Percentiles rank a stretch among this genome's conserved stretches.
Evolutionary conservation across 1,139 yeast species (phyloP).

Genomic region (Arxiozyma bovina): DNA sequence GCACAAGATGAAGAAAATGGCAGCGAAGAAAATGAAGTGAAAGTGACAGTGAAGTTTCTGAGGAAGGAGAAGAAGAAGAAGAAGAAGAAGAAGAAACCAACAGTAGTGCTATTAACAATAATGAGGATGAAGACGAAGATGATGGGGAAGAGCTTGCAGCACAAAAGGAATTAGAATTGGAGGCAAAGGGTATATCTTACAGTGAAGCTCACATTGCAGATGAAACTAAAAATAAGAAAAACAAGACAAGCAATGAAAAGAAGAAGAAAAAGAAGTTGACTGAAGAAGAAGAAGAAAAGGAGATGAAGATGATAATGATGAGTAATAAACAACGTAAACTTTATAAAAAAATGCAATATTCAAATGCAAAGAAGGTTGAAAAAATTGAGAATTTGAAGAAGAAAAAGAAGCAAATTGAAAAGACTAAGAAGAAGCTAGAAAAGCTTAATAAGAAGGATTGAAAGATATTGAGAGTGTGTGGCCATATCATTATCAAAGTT

Average conservation of each 20-base stretch:
- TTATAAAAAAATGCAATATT: constrained; percentile 92
- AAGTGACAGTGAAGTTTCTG: constrained; percentile 39
- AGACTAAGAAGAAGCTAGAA: constrained; percentile 51
- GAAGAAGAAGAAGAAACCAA: constrained; percentile 39
- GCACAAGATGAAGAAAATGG: constrained; percentile 48
- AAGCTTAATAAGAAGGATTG: constrained; percentile 29
- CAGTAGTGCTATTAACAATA: constrained; percentile 37
- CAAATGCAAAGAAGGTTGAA: constrained; percentile 74
- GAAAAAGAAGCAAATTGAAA: constrained; percentile 71
- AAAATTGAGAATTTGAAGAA: constrained; percentile 65
- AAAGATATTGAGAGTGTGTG: background rate
- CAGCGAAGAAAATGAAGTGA: constrained; percentile 41
- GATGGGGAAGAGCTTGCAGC: constrained; percentile 55
- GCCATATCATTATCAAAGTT: background rate
- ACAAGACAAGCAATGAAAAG: constrained; percentile 19
- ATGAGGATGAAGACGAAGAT: constrained; percentile 42
- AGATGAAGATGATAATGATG: constrained; percentile 92
- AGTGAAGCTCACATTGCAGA: constrained; percentile 44
- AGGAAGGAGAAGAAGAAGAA: constrained; percentile 36
- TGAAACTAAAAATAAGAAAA: constrained; percentile 17
- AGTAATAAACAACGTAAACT: constrained; percentile 90
- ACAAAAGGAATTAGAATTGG: constrained; percentile 82
- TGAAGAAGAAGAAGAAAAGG: constrained; percentile 71
- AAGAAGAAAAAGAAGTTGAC: constrained; percentile 36
- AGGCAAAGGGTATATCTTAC: constrained; percentile 76